Conservation (phyloP, 2,329 filamentous ascomycete species). For the Amauroascus niger region DNA sequence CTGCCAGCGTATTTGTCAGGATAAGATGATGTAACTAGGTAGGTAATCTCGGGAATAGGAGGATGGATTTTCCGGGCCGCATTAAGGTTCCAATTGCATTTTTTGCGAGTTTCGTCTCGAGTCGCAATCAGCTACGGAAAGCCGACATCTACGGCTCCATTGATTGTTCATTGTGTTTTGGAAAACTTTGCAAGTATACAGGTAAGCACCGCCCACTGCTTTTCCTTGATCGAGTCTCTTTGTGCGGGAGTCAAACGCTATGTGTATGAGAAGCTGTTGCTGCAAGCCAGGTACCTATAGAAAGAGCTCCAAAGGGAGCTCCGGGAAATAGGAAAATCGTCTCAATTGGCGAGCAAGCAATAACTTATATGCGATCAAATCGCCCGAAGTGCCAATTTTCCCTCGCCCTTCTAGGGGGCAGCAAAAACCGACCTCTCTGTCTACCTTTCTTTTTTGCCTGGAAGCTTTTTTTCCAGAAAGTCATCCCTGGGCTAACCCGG, state of each 20-base stretch:
- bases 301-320: background rate
- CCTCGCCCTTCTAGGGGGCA: background rate
- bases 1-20: background rate
- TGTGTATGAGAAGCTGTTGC: background rate
- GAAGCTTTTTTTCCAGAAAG: background rate
- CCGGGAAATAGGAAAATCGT: background rate
- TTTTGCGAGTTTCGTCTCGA: background rate
- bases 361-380: too few relatives aligned
- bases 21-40: background rate
- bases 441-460: background rate
- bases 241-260: background rate
- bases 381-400: too few relatives aligned
- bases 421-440: background rate
- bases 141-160: background rate
- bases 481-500: constrained; percentile 1
- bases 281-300: background rate
- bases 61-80: background rate
- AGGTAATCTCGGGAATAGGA: background rate
- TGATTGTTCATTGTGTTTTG: background rate
- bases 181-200: background rate
- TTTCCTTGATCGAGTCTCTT: background rate
- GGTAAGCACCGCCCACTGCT: background rate
- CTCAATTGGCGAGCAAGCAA: background rate
- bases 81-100: background rate
- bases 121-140: too few relatives aligned